A percentile compares a stretch with the other conserved stretches of the same genome.
phyloP scores from a whole-genome alignment of 2,329 filamentous ascomycete genomes.

The Epichloe glyceriae region DNA sequence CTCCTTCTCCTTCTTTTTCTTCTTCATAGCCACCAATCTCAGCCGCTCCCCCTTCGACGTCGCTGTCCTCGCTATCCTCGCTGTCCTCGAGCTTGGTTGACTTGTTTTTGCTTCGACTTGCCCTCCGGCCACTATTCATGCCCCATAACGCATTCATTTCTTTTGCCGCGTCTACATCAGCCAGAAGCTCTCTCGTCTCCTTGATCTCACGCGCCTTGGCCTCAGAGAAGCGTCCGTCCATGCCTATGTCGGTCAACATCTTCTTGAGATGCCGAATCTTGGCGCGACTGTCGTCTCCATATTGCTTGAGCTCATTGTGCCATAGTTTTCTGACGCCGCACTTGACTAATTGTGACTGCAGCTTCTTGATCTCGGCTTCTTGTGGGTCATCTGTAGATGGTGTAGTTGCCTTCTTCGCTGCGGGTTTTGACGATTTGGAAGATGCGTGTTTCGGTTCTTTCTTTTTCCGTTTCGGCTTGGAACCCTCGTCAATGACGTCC shows the following conservation, averaged over 20 bases:
- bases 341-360: conserved; percentile 77
- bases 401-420: conserved; percentile 16
- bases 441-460: conserved; percentile 23
- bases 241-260: conserved; percentile 71
- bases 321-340: conserved; percentile 91
- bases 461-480: conserved; percentile 45
- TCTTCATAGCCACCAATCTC: conserved; percentile 10
- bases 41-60: conserved; percentile 8
- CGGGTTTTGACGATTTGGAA: conserved; percentile 17
- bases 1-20: conserved; percentile 14
- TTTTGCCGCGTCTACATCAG: conserved; percentile 73
- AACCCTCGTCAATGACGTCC: conserved; percentile 60
- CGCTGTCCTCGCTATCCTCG: conserved; percentile 19
- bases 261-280: conserved; percentile 72
- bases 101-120: conserved; percentile 26
- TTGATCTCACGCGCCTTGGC: conserved; percentile 79
- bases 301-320: conserved; percentile 70
- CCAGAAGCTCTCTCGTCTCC: conserved; percentile 70
- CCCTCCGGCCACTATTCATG: conserved; percentile 24
- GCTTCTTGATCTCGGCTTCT: conserved; percentile 70
- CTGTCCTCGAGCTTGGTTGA: conserved; percentile 18
- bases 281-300: conserved; percentile 53
- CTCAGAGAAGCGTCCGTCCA: conserved; percentile 78
- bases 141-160: conserved; percentile 77
- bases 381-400: conserved; percentile 39